These are phyloP conservation scores for Dendrobium chrysotoxum DNA, from an alignment of 106 monocot genomes.

Conservation along the genomic window DNA sequence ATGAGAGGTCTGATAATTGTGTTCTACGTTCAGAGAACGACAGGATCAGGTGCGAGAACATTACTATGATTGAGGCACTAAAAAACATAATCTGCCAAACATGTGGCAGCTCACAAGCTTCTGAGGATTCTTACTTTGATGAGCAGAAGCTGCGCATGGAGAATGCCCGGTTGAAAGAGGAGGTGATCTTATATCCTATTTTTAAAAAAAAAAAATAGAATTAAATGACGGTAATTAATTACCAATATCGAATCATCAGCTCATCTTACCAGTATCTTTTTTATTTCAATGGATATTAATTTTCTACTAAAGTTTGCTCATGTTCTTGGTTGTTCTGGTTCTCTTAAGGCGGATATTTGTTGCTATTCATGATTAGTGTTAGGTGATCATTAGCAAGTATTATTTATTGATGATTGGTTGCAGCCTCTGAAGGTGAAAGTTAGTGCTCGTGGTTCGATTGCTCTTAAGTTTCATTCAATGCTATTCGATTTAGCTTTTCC, in stretches of 20 bases:
- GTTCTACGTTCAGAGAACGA: slow-evolving; percentile 55
- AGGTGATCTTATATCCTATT: slow-evolving; percentile 31
- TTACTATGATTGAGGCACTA: slow-evolving; percentile 45
- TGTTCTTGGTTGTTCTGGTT: too few relatives aligned
- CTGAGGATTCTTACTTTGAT: slow-evolving; percentile 68
- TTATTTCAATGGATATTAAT: too few relatives aligned
- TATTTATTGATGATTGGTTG: neutral
- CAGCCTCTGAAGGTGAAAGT: neutral
- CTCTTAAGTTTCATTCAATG: neutral
- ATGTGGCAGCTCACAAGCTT: slow-evolving; percentile 33
- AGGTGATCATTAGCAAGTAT: neutral
- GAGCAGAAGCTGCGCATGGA: slow-evolving; percentile 84
- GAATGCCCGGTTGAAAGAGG: slow-evolving; percentile 79
- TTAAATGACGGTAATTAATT: neutral
- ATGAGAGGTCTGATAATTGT: slow-evolving; percentile 55
- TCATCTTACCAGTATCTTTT: neutral
- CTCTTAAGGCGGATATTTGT: neutral
- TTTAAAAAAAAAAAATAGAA: too few relatives aligned
- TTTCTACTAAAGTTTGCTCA: too few relatives aligned
- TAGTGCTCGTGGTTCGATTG: slow-evolving; percentile 1
- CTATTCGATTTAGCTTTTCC: neutral
- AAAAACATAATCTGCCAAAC: slow-evolving; percentile 44
- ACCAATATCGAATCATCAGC: neutral
- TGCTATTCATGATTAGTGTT: neutral
- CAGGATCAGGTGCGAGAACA: slow-evolving; percentile 58